Percentiles rank a stretch among this genome's conserved stretches.
Evolutionary conservation across 2,329 filamentous ascomycete species (phyloP).

Genomic region (Tothia fuscella): DNA sequence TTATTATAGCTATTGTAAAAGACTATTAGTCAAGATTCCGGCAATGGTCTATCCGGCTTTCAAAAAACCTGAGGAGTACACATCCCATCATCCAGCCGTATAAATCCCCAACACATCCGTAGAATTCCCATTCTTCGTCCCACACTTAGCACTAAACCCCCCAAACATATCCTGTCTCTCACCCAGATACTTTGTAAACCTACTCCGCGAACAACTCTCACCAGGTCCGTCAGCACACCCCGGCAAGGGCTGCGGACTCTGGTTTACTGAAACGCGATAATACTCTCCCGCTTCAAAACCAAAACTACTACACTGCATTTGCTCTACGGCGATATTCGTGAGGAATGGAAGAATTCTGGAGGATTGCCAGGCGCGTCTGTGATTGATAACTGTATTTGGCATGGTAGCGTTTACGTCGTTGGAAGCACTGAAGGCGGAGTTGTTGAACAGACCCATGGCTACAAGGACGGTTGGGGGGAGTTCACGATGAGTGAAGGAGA

Average conservation of each 20-base stretch:
- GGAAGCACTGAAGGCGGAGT: constrained; percentile 43
- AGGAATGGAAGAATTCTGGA: constrained; percentile 54
- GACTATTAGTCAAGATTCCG: too few species aligned
- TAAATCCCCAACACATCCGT: constrained; percentile 29
- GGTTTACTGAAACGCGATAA: constrained; percentile 40
- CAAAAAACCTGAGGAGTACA: background rate
- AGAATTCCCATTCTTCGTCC: constrained; percentile 31
- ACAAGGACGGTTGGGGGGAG: constrained; percentile 55
- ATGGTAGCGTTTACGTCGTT: constrained; percentile 51
- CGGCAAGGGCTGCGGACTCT: constrained; percentile 36
- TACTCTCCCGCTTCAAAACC: constrained; percentile 41
- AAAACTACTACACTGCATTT: constrained; percentile 48
- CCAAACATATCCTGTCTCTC: constrained; percentile 32
- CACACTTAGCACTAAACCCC: constrained; percentile 31
- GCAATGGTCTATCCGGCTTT: too few species aligned
- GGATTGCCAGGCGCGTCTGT: constrained; percentile 50
- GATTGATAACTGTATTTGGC: constrained; percentile 50
- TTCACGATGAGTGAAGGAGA: constrained; percentile 59
- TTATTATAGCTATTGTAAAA: too few species aligned
- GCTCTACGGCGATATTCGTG: constrained; percentile 54
- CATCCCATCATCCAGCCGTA: background rate
- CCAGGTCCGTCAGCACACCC: constrained; percentile 39
- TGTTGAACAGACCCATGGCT: constrained; percentile 59
- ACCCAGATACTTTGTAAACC: constrained; percentile 32
- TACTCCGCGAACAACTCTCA: constrained; percentile 35